phyloP scores from a whole-genome alignment of 2,329 filamentous ascomycete genomes.

The Exophiala phaeomuriformis region DNA sequence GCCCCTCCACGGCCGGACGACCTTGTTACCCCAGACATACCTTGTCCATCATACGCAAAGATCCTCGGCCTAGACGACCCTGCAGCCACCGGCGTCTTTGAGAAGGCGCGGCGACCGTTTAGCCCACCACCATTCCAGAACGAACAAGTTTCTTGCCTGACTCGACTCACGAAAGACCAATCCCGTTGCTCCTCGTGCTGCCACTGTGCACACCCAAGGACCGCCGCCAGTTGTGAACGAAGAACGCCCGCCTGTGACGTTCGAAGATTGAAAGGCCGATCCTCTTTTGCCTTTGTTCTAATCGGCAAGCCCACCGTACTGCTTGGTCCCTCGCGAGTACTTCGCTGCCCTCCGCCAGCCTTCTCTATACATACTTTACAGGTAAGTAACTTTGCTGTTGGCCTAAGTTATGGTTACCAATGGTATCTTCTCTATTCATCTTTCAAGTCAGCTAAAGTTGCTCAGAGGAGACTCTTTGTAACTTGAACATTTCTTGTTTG shows the following conservation, averaged over 20 bases:
- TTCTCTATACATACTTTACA: slow-evolving; percentile 4
- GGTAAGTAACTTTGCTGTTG: slow-evolving; percentile 7
- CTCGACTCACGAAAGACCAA: slow-evolving; percentile 10
- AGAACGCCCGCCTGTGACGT: slow-evolving; percentile 21
- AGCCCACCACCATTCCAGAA: slow-evolving; percentile 17
- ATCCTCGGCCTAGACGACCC: slow-evolving; percentile 13
- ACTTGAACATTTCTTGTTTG: slow-evolving; percentile 3
- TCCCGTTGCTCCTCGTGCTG: slow-evolving; percentile 11
- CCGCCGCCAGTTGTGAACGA: slow-evolving; percentile 14
- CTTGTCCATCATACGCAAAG: background rate
- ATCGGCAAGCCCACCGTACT: slow-evolving; percentile 2
- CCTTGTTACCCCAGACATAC: slow-evolving; percentile 2
- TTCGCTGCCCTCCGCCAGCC: slow-evolving; percentile 2
- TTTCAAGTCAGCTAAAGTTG: slow-evolving; percentile 1
- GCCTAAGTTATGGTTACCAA: background rate
- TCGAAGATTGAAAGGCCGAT: slow-evolving; percentile 7
- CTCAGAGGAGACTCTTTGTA: background rate
- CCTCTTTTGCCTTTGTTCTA: slow-evolving; percentile 1
- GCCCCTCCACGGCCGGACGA: background rate
- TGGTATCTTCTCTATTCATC: background rate
- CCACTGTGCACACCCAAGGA: slow-evolving; percentile 13
- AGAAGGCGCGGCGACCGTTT: slow-evolving; percentile 3
- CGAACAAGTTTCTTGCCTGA: slow-evolving; percentile 16
- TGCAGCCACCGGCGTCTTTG: slow-evolving; percentile 9
- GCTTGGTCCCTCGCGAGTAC: slow-evolving; percentile 9